Conservation (phyloP, 768 basidiomycete genomes). For the Leccinum olivaceopallidum region DNA sequence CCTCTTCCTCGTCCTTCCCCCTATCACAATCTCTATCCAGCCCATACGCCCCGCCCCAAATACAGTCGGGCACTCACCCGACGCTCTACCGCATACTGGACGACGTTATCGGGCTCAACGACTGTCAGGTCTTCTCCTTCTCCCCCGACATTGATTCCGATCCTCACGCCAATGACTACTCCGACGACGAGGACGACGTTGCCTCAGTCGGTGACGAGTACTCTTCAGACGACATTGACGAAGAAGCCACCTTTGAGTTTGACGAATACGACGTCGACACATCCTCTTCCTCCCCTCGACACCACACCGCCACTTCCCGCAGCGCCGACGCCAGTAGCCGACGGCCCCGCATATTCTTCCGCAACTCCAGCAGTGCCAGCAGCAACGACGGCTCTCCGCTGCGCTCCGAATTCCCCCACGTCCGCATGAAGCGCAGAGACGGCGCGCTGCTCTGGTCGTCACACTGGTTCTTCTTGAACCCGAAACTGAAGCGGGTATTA, state of each 20-base stretch:
- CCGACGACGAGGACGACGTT: conserved; percentile 77
- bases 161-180: conserved; percentile 85
- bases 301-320: conserved; percentile 13
- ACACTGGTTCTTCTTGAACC: conserved; percentile 96
- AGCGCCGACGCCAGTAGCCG: conserved; percentile 4
- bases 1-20: conserved; percentile 72
- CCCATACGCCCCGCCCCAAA: conserved; percentile 70
- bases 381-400: conserved; percentile 35
- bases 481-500: conserved; percentile 87
- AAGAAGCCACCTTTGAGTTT: conserved; percentile 74
- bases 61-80: conserved; percentile 84
- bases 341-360: conserved; percentile 16
- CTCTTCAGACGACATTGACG: conserved; percentile 70
- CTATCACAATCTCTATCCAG: conserved; percentile 55
- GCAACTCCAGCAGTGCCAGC: conserved; percentile 38
- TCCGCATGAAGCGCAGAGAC: conserved; percentile 54
- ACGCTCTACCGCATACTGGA: conserved; percentile 84
- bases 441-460: conserved; percentile 93
- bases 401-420: conserved; percentile 42
- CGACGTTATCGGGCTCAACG: conserved; percentile 84
- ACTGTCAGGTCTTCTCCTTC: conserved; percentile 96
- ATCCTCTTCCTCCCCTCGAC: conserved; percentile 21
- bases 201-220: conserved; percentile 67
- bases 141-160: conserved; percentile 91
- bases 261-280: conserved; percentile 80